phyloP scores from a whole-genome alignment of 2,329 filamentous ascomycete genomes.

The Xylaria sp. region DNA sequence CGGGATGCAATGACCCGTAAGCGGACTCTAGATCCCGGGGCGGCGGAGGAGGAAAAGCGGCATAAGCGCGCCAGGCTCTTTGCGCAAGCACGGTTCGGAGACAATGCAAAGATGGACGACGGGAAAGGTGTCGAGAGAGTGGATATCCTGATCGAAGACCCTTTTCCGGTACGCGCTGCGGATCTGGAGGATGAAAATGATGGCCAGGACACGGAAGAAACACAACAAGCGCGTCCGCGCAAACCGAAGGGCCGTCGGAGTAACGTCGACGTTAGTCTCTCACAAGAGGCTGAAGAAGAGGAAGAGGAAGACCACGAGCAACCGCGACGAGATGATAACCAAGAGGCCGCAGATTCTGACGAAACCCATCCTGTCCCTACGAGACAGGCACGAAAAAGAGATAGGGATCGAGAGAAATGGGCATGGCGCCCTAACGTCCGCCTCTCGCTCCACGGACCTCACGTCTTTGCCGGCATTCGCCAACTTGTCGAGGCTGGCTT shows the following conservation, averaged over 20 bases:
- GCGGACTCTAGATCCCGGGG: conserved; percentile 41
- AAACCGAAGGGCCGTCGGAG: conserved; percentile 45
- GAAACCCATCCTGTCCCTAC: conserved; percentile 43
- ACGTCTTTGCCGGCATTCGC: conserved; percentile 84
- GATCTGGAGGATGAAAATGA: conserved; percentile 37
- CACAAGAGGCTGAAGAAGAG: conserved; percentile 45
- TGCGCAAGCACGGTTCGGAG: conserved; percentile 78
- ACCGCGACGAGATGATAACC: not conserved
- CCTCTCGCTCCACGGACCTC: conserved; percentile 77
- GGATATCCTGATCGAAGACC: conserved; percentile 69
- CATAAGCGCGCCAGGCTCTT: conserved; percentile 70
- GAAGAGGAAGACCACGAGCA: conserved; percentile 36
- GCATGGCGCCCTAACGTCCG: conserved; percentile 69
- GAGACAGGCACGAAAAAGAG: conserved; percentile 43
- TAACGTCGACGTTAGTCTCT: conserved; percentile 41
- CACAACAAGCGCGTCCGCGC: conserved; percentile 19
- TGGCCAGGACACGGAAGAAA: conserved; percentile 26
- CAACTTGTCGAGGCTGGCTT: conserved; percentile 81
- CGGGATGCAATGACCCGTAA: conserved; percentile 40
- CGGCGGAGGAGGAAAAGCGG: conserved; percentile 51
- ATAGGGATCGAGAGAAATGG: conserved; percentile 43
- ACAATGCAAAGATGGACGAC: conserved; percentile 65
- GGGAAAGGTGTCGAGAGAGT: conserved; percentile 71
- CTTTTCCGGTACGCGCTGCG: conserved; percentile 56
- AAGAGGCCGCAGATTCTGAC: conserved; percentile 34